Evolutionary conservation across 1,284 basidiomycete species (phyloP).

Genomic region (Sanguinoderma infundibulare): DNA sequence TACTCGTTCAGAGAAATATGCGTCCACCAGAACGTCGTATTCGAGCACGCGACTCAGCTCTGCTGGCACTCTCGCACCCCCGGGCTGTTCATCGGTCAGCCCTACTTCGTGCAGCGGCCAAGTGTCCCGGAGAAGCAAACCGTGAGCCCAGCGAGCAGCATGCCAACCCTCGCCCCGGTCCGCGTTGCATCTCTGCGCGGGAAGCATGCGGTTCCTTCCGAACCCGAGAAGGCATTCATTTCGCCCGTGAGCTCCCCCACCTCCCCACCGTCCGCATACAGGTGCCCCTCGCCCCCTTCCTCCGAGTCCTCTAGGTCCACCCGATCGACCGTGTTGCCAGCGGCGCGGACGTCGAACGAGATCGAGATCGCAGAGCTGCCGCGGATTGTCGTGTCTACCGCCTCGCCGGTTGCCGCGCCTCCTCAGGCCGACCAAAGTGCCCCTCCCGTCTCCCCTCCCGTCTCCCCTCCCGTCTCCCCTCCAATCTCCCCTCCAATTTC

Average conservation of each 20-base stretch:
- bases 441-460: background rate
- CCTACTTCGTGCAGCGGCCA: conserved; percentile 10
- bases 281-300: conserved; percentile 1
- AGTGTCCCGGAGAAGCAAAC: conserved; percentile 4
- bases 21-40: conserved; percentile 10
- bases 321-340: background rate
- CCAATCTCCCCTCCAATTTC: background rate
- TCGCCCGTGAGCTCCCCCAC: conserved; percentile 1
- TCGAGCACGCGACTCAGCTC: conserved; percentile 4
- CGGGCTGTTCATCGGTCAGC: conserved; percentile 19
- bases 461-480: no score
- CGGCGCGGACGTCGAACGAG: background rate
- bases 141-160: background rate
- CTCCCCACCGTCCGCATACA: background rate
- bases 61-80: conserved; percentile 14
- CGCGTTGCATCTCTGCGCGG: conserved; percentile 2
- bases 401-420: background rate
- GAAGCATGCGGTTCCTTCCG: background rate
- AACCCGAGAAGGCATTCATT: conserved; percentile 4
- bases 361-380: conserved; percentile 9
- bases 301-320: conserved; percentile 2
- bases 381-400: conserved; percentile 12
- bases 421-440: background rate
- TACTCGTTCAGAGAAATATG: conserved; percentile 12
- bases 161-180: background rate